Conservation (phyloP, 352 stramenopile genomes). For the Pythium rhizo-oryzae region DNA sequence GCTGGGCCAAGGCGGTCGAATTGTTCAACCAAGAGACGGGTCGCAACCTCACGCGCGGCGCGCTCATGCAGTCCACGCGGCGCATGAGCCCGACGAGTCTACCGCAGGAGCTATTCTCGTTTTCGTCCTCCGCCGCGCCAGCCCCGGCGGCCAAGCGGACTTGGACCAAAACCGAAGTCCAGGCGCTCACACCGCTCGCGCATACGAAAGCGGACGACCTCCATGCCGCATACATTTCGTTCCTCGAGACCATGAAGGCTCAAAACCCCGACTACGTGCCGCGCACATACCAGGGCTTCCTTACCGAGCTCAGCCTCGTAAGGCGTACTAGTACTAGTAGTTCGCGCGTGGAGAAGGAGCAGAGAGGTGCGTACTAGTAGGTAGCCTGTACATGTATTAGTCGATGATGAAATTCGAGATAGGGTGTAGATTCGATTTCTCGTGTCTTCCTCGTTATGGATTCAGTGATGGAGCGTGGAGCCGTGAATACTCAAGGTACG, state of each 20-base stretch:
- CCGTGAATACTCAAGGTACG: too few relatives aligned
- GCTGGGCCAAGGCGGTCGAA: neutral
- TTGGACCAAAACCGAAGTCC: neutral
- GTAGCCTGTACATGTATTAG: neutral
- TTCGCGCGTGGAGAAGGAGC: neutral
- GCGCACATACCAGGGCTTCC: slow-evolving; percentile 2
- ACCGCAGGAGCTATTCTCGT: neutral
- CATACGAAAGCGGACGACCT: neutral
- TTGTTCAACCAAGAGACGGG: slow-evolving; percentile 5
- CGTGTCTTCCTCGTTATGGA: too few relatives aligned
- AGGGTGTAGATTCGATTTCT: too few relatives aligned
- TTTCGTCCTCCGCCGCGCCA: neutral
- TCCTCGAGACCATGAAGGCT: slow-evolving; percentile 2
- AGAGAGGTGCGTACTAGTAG: neutral
- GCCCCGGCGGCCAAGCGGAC: neutral
- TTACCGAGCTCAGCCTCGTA: neutral
- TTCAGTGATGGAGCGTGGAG: too few relatives aligned
- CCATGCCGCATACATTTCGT: neutral
- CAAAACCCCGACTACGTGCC: neutral
- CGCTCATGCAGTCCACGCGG: slow-evolving; percentile 2
- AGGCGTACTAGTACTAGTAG: too few relatives aligned
- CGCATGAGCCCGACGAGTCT: slow-evolving; percentile 1
- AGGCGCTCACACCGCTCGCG: neutral
- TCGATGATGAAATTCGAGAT: too few relatives aligned
- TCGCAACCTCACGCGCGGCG: neutral